Base-by-base conservation (phyloP, 441 rosid genomes). In the Erodium trifolium region DNA sequence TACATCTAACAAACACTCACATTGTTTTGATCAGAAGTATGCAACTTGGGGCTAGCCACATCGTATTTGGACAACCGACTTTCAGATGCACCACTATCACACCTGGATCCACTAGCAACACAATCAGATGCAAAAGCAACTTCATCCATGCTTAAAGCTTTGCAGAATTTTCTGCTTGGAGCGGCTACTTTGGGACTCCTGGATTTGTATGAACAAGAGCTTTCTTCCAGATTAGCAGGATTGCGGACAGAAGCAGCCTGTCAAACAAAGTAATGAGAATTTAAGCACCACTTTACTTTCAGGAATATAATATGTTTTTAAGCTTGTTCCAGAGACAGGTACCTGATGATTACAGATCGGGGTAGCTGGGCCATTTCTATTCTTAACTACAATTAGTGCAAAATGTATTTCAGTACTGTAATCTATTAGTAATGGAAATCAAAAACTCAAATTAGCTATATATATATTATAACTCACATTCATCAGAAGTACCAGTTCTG, bases 141-240 rank as follows among this genome's bases (percentile, higher is more conserved):
- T 78, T 80, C 82, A 67, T 76, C 79, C 62, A 68, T 51, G 71
- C 74, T 82, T 66, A 70, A 71, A 77, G 86, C 79, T 77, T 77
- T 77, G 67, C 73, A 72, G 73, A 60, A 75, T 67, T 80, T 80
- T 57, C 73, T 76, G 69, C 71, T 76, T 73, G 76, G 73, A 78
- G 74, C 75, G 17, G 63, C 76, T 77, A 71, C 65, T 70, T 69
- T 75, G 75, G 80, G 78, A 82, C 78, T 76, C 65, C 45, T 64
- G 43, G 84, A 76, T 73, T 85, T 85, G 82, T 72, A 57, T 51
- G 97, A 86, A 79, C 85, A 78, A 63, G 82, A 78, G 78, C 85
- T 86, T 78, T 94, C 92, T 82, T 92, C 90, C 76, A 82, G 63
- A 77, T 82, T 84, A 66, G 76, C 74, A 55, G 76, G 85, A 74